Base-by-base conservation (phyloP, 345 rosid species). In the Salix arbutifolia region DNA sequence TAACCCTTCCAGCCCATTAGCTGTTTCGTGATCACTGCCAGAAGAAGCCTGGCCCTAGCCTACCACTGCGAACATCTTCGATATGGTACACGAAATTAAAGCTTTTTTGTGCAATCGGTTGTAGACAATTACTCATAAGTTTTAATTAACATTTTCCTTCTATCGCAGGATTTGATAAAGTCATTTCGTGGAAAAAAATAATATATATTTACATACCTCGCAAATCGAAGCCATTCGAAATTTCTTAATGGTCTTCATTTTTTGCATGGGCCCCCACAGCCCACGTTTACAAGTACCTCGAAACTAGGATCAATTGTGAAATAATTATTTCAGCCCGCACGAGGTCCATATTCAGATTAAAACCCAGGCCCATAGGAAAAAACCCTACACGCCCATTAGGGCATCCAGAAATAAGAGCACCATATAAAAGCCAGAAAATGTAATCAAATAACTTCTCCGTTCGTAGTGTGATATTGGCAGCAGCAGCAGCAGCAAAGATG, bases 401-500 rank as follows among this genome's bases (percentile, higher is more conserved):
- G 28, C 11, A n/a, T 23, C 28, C 0, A 25, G 23, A 58, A 23
- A n/a, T 9, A 13, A 3, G 64, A 8, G 28, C 3, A 1, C 38
- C 21, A 9, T 65, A 65, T 65, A 65, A 65, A 65, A 65, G 1
- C 37, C n/a, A 25, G 12, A 65, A 18, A 31, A 65, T 65, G n/a
- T 6, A 1, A 2, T 0, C 2, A 0, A 0, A 12, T 2, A 14
- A 8, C 37, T 17, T 30, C 38, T 6, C 5, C 2, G 40, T 31
- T 17, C 19, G 40, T 10, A 65, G 68, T 31, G 38, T 31, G 38
- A 31, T 7, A 3, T 7, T 14, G 16, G 65, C 12, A 13, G 65
- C 6, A 62, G 66, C 66, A 26, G 66, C 66, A 14, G 66, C 5
- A 74, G 60, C 18, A 26, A 74, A 13, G 30, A 89, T 89, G 93